Base-by-base conservation (phyloP, 495 filamentous ascomycete genomes). In the Aspergillus sparsus region DNA sequence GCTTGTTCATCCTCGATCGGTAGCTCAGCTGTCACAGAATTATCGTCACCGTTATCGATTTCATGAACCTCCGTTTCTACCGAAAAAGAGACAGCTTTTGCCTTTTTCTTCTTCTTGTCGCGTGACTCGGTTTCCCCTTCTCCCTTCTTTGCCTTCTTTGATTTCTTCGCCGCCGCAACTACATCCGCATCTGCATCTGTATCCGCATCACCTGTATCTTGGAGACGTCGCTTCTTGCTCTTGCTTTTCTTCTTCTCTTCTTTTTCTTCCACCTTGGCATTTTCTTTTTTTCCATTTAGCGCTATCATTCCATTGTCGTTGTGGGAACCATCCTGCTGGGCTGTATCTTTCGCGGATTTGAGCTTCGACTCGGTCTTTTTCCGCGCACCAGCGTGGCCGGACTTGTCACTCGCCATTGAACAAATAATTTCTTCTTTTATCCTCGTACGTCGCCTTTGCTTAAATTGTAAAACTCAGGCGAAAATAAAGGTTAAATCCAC, bases 61-160 rank as follows among this genome's bases (percentile, higher is more conserved):
- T 87, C 84, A 47, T 80, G 71, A 37, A 75, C 80, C 72, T 91
- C 90, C 7, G 84, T 83, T 34, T 88, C 87, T 21, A 85, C 77
- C 0, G 88, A 84, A 68, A 96, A 96, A 8, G 89, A 84, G 31
- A 96, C 91, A 1, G 88, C 87, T 73, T 93, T 95, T 11, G 37
- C 4, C 49, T 69, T 74, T 57, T 66, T 68, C 52, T 71, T 69
- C 54, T 71, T 66, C 54, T 71, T 64, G 33, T 60, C 62, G 13
- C 36, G 51, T 5, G 53, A 49, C 15, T 57, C 49, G 10, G 7
- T 33, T 12, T 44, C 53, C 0, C 55, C 50, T 6, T 58, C 49
- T 44, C 47, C 53, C n/a, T 47, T 27, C 21, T 27, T 27, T 27
- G 21, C 21, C 21, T 27, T 27, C 21, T 27, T 27, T 27, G 21